Percentiles rank a stretch among this genome's conserved stretches.
These are phyloP conservation scores for Aplosporella prunicola DNA, from an alignment of 2,329 filamentous ascomycete genomes.

Conservation along the genomic window DNA sequence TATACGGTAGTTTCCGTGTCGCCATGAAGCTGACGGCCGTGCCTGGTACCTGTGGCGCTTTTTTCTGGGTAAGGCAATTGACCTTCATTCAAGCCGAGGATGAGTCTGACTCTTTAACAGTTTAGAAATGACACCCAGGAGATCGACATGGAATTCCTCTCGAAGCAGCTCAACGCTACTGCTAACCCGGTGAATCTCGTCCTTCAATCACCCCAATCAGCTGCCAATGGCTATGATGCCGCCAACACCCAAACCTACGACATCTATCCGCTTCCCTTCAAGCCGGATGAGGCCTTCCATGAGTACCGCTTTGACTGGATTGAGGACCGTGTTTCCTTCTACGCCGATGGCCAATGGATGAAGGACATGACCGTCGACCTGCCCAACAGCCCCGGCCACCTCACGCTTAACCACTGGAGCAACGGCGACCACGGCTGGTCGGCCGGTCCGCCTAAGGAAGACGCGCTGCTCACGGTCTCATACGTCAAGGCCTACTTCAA, in stretches of 20 bases:
- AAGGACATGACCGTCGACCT: conserved; percentile 48
- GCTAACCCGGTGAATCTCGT: conserved; percentile 61
- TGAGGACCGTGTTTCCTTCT: conserved; percentile 54
- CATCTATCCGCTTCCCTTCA: conserved; percentile 52
- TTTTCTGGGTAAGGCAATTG: conserved; percentile 57
- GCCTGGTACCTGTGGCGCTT: conserved; percentile 63
- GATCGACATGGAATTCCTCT: conserved; percentile 74
- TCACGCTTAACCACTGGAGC: conserved; percentile 68
- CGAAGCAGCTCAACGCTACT: conserved; percentile 50
- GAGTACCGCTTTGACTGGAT: conserved; percentile 75
- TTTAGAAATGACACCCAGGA: conserved; percentile 72
- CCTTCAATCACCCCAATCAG: conserved; percentile 57
- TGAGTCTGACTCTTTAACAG: conserved; percentile 31
- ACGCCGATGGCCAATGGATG: conserved; percentile 53
- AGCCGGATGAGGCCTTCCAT: conserved; percentile 57
- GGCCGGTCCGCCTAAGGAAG: conserved; percentile 54
- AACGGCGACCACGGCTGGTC: conserved; percentile 67
- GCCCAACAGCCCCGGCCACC: conserved; percentile 52
- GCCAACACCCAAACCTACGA: conserved; percentile 49
- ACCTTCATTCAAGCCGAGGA: too few relatives aligned
- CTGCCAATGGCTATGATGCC: conserved; percentile 52
- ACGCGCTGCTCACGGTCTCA: conserved; percentile 54
- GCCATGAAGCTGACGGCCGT: conserved; percentile 54
- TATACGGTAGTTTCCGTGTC: conserved; percentile 61
- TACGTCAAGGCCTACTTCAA: conserved; percentile 79